A percentile compares a stretch with the other conserved stretches of the same genome.
These are phyloP conservation scores for Lophiotrema nucula DNA, from an alignment of 495 filamentous ascomycete genomes.

Conservation along the genomic window DNA sequence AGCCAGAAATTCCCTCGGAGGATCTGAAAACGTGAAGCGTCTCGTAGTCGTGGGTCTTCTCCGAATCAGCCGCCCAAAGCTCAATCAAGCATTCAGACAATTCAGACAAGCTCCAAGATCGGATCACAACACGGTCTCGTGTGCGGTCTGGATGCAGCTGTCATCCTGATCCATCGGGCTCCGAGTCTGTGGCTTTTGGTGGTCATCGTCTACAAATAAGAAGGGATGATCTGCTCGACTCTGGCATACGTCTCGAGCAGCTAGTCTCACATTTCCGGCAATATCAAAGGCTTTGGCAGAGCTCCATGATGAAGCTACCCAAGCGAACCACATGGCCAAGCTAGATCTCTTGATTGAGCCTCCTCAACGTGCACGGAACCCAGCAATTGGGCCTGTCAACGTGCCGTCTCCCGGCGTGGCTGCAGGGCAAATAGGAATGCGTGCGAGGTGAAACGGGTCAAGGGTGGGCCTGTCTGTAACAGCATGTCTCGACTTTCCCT, in stretches of 20 bases:
- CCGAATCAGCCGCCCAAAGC: background rate
- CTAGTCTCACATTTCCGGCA: slow-evolving; percentile 15
- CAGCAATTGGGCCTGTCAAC: background rate
- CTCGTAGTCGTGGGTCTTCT: slow-evolving; percentile 21
- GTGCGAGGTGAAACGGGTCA: slow-evolving; percentile 20
- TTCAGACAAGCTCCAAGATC: slow-evolving; percentile 14
- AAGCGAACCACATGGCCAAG: background rate
- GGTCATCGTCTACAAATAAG: background rate
- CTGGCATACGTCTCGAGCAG: too few relatives aligned
- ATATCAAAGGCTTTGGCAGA: slow-evolving; percentile 5
- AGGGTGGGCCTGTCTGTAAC: slow-evolving; percentile 18
- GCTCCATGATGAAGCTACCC: slow-evolving; percentile 14
- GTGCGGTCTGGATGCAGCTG: background rate
- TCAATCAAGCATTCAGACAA: slow-evolving; percentile 22
- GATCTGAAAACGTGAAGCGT: slow-evolving; percentile 6
- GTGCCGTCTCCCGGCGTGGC: slow-evolving; percentile 1
- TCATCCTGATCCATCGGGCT: slow-evolving; percentile 2
- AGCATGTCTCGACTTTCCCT: slow-evolving; percentile 13
- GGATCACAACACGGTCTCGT: background rate
- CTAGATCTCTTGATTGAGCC: slow-evolving; percentile 20
- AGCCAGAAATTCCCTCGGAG: slow-evolving; percentile 23
- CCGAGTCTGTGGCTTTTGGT: background rate
- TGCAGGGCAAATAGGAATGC: slow-evolving; percentile 14
- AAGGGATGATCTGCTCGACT: too few relatives aligned
- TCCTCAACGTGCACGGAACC: slow-evolving; percentile 17